Conservation (phyloP, 257 asterid species). For the Coffea eugenioides region DNA sequence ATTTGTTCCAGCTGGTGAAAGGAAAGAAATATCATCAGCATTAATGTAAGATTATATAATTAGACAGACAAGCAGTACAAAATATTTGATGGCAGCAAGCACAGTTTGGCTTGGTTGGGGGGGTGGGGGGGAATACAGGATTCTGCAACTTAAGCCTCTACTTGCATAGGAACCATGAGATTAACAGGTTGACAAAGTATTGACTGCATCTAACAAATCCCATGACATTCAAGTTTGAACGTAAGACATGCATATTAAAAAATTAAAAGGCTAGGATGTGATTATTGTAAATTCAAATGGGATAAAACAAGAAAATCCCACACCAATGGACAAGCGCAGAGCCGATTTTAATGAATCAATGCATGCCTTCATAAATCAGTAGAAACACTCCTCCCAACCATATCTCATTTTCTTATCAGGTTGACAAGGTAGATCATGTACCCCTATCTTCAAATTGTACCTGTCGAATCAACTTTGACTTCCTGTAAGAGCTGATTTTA, state of each 20-base stretch:
- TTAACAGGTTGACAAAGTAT: no score
- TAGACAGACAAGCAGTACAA: neutral
- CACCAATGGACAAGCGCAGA: neutral
- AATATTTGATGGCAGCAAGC: neutral
- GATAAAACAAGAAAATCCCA: neutral
- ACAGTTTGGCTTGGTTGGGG: neutral
- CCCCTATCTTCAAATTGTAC: no score
- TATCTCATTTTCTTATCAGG: no score
- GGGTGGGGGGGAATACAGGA: neutral
- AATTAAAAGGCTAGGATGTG: neutral
- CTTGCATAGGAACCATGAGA: neutral
- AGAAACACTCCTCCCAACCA: no score
- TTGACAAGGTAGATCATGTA: no score
- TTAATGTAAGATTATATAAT: neutral
- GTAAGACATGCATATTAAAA: neutral
- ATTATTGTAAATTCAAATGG: neutral
- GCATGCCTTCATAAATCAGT: no score
- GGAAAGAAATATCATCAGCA: slow-evolving; percentile 12
- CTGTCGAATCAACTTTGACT: no score
- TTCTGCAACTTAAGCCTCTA: neutral
- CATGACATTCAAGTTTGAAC: neutral
- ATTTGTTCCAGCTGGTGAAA: slow-evolving; percentile 75
- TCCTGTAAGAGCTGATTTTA: neutral
- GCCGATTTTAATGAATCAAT: neutral
- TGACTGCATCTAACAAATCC: neutral